These are phyloP conservation scores for Collybiopsis luxurians DNA, from an alignment of 768 basidiomycete genomes.

Conservation along the genomic window DNA sequence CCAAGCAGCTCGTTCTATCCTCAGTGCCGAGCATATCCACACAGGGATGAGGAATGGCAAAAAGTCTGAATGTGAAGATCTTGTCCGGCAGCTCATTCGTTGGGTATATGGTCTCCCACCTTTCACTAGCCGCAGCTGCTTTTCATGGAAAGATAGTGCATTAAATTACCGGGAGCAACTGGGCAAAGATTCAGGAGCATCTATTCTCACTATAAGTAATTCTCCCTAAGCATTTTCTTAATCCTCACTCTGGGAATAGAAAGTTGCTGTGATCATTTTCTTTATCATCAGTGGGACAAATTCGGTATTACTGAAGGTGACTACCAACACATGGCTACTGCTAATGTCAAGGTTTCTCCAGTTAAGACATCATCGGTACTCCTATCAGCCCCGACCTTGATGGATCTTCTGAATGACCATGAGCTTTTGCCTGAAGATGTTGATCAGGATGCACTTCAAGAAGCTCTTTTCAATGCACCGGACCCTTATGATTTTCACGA, in stretches of 20 bases:
- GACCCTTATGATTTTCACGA: slow-evolving; percentile 12
- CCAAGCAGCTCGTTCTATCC: slow-evolving; percentile 9
- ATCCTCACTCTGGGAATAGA: no score
- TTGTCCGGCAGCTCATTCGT: slow-evolving; percentile 17
- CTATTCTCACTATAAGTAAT: no score
- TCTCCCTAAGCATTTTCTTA: no score
- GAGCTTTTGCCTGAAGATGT: slow-evolving; percentile 4
- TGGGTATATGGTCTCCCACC: slow-evolving; percentile 21
- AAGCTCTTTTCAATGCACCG: slow-evolving; percentile 4
- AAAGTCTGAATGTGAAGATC: slow-evolving; percentile 8
- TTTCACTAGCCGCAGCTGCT: slow-evolving; percentile 13
- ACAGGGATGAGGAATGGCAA: slow-evolving; percentile 8
- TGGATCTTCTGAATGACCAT: slow-evolving; percentile 10
- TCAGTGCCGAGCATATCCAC: slow-evolving; percentile 16
- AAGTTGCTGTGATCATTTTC: slow-evolving; percentile 20
- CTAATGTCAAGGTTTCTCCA: slow-evolving; percentile 9
- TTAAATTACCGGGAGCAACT: not conserved
- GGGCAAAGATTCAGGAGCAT: not conserved
- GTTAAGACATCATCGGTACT: slow-evolving; percentile 1
- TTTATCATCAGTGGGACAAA: slow-evolving; percentile 17
- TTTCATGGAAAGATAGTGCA: slow-evolving; percentile 2
- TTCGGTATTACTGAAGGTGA: slow-evolving; percentile 6
- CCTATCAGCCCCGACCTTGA: not conserved
- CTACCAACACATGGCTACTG: slow-evolving; percentile 7
- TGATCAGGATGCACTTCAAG: slow-evolving; percentile 8